Conservation (phyloP, 2,329 filamentous ascomycete genomes). For the Penicillium digitatum region DNA sequence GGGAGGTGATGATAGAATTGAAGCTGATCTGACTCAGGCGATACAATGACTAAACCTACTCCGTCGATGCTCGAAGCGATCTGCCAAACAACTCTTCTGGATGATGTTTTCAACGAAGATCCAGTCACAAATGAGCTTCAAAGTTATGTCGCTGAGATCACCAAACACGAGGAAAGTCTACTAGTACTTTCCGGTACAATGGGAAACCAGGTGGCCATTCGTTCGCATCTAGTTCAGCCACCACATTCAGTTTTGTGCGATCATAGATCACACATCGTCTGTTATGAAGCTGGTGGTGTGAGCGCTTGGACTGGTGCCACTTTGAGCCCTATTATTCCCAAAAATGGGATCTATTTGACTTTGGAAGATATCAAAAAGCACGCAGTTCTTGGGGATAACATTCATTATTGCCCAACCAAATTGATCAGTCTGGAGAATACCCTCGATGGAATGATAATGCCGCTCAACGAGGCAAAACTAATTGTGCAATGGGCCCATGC, state of each 20-base stretch:
- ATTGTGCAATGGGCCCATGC: constrained; percentile 67
- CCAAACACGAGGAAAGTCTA: constrained; percentile 71
- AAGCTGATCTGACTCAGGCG: constrained; percentile 44
- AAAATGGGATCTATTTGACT: constrained; percentile 69
- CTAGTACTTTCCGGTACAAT: constrained; percentile 88
- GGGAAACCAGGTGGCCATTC: constrained; percentile 84
- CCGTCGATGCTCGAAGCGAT: constrained; percentile 78
- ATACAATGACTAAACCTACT: constrained; percentile 72
- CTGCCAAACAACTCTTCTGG: constrained; percentile 66
- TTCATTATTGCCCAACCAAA: constrained; percentile 74
- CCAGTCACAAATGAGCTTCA: constrained; percentile 73
- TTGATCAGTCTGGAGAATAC: constrained; percentile 86
- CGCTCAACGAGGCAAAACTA: constrained; percentile 63
- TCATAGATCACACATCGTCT: constrained; percentile 70
- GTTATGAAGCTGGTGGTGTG: constrained; percentile 63
- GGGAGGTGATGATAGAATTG: neutral
- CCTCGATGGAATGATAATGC: constrained; percentile 72
- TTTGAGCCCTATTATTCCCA: constrained; percentile 62
- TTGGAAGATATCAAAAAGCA: constrained; percentile 69
- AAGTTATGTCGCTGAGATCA: constrained; percentile 65
- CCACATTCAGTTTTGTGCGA: constrained; percentile 80
- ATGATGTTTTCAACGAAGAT: constrained; percentile 82
- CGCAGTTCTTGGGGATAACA: constrained; percentile 60
- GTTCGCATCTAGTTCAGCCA: constrained; percentile 71
- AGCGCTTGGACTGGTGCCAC: constrained; percentile 68